These are phyloP conservation scores for Rhizopus sp. DNA, from an alignment of 371 early-diverging fungal genomes.

Conservation along the genomic window DNA sequence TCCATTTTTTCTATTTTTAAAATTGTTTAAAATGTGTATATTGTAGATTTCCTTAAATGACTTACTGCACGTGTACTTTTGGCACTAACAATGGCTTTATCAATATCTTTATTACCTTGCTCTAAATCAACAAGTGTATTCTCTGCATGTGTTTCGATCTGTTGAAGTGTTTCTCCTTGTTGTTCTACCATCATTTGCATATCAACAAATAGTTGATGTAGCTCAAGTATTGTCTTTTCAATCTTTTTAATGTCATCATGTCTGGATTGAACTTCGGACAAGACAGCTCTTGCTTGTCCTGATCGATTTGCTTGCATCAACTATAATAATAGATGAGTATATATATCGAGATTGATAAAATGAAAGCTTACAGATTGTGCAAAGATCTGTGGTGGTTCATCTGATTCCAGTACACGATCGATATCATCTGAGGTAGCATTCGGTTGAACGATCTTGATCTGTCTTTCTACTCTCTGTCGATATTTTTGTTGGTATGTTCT, in stretches of 20 bases:
- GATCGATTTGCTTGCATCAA: conserved; percentile 70
- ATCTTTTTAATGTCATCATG: conserved; percentile 88
- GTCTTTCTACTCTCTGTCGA: conserved; percentile 79
- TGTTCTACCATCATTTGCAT: conserved; percentile 84
- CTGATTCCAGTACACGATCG: conserved; percentile 68
- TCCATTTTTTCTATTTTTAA: conserved; percentile 59
- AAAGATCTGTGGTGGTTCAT: conserved; percentile 73
- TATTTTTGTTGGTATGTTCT: conserved; percentile 78
- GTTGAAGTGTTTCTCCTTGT: conserved; percentile 72
- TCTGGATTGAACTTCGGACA: conserved; percentile 81
- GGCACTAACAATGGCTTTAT: conserved; percentile 70
- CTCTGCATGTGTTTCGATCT: conserved; percentile 70
- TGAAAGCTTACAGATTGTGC: conserved; percentile 66
- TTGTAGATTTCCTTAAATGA: background rate
- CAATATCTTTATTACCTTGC: conserved; percentile 65
- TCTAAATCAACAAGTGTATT: conserved; percentile 67
- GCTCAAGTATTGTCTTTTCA: conserved; percentile 83
- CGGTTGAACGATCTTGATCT: conserved; percentile 82
- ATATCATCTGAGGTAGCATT: conserved; percentile 77
- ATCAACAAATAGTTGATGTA: conserved; percentile 86
- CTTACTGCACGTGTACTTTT: conserved; percentile 69
- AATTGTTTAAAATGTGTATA: background rate
- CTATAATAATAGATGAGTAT: conserved; percentile 28
- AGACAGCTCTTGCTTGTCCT: conserved; percentile 75
- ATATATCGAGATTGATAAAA: background rate